Evolutionary conservation across 805 yeast species (phyloP), one percentile per base, ranked within the genome.

Genomic region (Starmerella vaccinii): DNA sequence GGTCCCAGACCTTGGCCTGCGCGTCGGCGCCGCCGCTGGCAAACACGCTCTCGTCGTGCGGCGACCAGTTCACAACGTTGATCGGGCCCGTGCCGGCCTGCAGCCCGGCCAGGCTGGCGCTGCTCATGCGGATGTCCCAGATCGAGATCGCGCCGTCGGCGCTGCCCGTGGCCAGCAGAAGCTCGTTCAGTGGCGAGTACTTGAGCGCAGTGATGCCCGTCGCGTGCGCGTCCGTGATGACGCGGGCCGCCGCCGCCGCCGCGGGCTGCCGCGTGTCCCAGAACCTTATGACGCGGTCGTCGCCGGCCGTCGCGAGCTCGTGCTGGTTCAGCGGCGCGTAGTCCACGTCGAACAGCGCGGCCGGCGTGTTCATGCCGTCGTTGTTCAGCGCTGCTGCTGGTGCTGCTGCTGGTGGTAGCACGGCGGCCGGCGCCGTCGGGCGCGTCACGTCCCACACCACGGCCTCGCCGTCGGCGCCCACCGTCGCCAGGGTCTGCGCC

Each of bases 1-100:
- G 69, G 59, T 87, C 87, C 95, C 95, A 87, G 27, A 80, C 61
- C 44, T 81, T 68, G 13, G 83, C 80, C 53, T 90, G 71, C 54
- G 84, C 77, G 64, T 87, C 95, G 12, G 79, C 76, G 15, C 76
- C 68, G 9, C 77, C 73, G 1, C 85, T 76, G 10, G 82, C 75
- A 46, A 86, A 71, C 18, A 71, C 66, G 44, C 72, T 68, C 21
- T 80, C 77, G 45, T 73, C 73, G 30, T 65, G 65, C 3, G 75
- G 72, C 42, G 71, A 68, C 71, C 81, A 81, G 55, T 76, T 70
- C 46, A 82, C 68, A 64, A 80, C 74, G 42, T 77, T 70, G 27
- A 83, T 72, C 3, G 77, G 69, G 21, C 71, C 75, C 39, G 71
- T 64, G 63, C 85, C 94, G 19, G 92, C 94, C 57, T 73, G 76